A percentile compares a stretch with the other conserved stretches of the same genome.
Evolutionary conservation across 2,329 filamentous ascomycete genomes (phyloP).

Genomic region (Huntiella decipiens): DNA sequence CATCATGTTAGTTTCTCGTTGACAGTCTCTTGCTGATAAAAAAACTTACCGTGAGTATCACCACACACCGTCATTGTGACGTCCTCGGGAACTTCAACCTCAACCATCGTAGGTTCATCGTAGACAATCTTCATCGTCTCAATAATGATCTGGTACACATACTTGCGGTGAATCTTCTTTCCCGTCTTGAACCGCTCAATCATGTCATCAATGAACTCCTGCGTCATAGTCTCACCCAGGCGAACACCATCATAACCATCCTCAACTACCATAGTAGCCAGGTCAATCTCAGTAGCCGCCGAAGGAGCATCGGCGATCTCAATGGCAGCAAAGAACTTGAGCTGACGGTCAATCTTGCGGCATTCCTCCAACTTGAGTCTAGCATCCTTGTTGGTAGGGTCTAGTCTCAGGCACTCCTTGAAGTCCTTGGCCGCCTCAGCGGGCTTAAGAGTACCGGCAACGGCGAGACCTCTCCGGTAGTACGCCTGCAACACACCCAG

Average conservation of each 20-base stretch:
- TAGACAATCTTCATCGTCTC: constrained; percentile 79
- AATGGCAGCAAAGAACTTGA: constrained; percentile 88
- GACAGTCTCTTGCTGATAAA: no score
- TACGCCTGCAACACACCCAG: constrained; percentile 44
- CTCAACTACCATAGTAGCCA: constrained; percentile 72
- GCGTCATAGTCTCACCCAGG: constrained; percentile 69
- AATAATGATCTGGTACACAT: constrained; percentile 89
- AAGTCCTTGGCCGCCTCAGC: constrained; percentile 83
- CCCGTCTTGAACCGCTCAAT: constrained; percentile 86
- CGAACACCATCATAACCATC: constrained; percentile 66
- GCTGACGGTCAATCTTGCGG: constrained; percentile 80
- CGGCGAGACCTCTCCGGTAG: constrained; percentile 80
- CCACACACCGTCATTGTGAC: constrained; percentile 82
- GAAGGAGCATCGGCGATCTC: constrained; percentile 85
- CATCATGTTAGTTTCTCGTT: constrained; percentile 13
- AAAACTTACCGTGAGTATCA: constrained; percentile 68
- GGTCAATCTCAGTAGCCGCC: constrained; percentile 72
- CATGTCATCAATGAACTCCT: constrained; percentile 97
- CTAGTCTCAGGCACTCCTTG: constrained; percentile 72
- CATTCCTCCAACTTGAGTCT: constrained; percentile 82
- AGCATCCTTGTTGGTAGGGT: constrained; percentile 75
- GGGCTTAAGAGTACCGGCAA: constrained; percentile 76
- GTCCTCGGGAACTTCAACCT: constrained; percentile 62
- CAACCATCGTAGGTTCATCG: constrained; percentile 91
- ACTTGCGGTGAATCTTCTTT: constrained; percentile 90